Base-by-base conservation (phyloP, 2,329 filamentous ascomycete species). In the Aspergillus calidoustus region DNA sequence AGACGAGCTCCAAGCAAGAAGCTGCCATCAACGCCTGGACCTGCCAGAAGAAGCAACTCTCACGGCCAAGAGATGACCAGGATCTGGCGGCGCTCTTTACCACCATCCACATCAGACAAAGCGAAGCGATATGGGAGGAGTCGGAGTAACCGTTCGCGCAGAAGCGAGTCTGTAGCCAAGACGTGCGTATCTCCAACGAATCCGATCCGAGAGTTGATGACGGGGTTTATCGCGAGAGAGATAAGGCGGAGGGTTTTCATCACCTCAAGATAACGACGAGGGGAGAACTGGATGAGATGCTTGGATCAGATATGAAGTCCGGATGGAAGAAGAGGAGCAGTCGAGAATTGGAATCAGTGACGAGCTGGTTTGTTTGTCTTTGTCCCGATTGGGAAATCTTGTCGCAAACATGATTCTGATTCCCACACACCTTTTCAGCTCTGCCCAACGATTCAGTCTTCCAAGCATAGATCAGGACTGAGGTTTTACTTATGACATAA, bases 1-100 rank as follows among this genome's bases (percentile, higher is more conserved):
- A 25, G 38, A 38, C 49, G 50, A 53, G 25, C 25, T 15, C 28
- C 34, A 23, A 53, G 49, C 30, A 34, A 28, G 51, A 43, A 3
- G 51, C 22, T 17, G 8, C 51, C 51, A 34, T n/a, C 28, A 22
- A 25, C 57, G 57, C 41, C 22, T 54, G 43, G 57, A 47, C 57
- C 44, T 59, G 30, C 57, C 57, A 23, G 23, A 59, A 59, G 30
- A 50, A 54, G 57, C 44, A 59, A 28, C 28, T 31, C 22, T 5
- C 8, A 41, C 19, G 57, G 57, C 50, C 50, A 59, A 54, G 34
- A 43, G 28, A 43, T 38, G 50, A 19, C 48, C n/a, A 44, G 25
- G 49, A 34, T 59, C 48, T 44, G 48, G 23, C 49, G 38, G 49
- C 30, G n/a, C 13, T 30, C 15, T n/a, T 50, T 9, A 4, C 31